Conservation (phyloP, 2,329 filamentous ascomycete species). For the Alternaria infectoria region DNA sequence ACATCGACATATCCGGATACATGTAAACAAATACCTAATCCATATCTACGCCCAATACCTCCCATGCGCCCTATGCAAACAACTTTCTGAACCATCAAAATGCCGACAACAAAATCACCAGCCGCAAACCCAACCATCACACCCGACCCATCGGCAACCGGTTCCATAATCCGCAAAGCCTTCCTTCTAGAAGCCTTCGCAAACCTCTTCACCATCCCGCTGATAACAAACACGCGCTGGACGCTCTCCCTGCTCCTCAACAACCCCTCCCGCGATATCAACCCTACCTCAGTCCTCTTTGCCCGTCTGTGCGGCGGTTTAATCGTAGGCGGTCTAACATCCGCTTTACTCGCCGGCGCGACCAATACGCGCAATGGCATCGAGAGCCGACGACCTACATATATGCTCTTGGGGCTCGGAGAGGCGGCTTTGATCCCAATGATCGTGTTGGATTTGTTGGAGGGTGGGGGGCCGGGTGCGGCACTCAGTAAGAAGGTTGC, state of each 20-base stretch:
- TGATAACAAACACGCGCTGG: slow-evolving; percentile 30
- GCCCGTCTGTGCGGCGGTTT: slow-evolving; percentile 32
- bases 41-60: neutral
- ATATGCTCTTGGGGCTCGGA: slow-evolving; percentile 29
- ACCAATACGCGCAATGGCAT: slow-evolving; percentile 34
- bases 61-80: neutral
- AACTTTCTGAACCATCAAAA: neutral
- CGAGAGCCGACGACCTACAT: slow-evolving; percentile 30
- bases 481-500: slow-evolving; percentile 28
- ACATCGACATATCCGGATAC: neutral
- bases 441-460: slow-evolving; percentile 23
- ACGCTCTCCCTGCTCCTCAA: slow-evolving; percentile 29
- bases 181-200: slow-evolving; percentile 35
- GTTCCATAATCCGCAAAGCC: slow-evolving; percentile 34
- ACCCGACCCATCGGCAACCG: slow-evolving; percentile 16
- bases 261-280: slow-evolving; percentile 26
- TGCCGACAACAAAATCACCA: slow-evolving; percentile 23
- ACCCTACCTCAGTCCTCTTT: slow-evolving; percentile 30
- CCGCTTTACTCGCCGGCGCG: slow-evolving; percentile 28
- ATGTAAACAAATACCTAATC: neutral
- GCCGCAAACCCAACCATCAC: slow-evolving; percentile 26
- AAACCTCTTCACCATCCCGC: slow-evolving; percentile 35
- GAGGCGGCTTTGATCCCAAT: slow-evolving; percentile 30
- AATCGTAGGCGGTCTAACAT: slow-evolving; percentile 31
- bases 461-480: slow-evolving; percentile 21